Conservation (phyloP, 768 basidiomycete genomes). For the Phanerodontia chrysosporium region DNA sequence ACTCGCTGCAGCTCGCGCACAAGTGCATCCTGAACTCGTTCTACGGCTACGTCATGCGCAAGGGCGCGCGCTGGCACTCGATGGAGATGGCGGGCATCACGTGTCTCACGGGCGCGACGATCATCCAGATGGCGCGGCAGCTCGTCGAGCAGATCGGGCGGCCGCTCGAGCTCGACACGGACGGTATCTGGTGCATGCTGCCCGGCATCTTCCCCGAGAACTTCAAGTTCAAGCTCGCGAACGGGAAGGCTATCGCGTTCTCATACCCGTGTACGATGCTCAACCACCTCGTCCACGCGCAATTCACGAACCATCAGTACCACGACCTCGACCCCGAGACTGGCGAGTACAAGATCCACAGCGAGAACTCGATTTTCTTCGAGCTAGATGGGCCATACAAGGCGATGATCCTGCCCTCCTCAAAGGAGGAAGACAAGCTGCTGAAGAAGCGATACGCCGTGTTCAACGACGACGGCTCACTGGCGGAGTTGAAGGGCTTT, state of each 20-base stretch:
- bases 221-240: constrained; percentile 88
- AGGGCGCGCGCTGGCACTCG: constrained; percentile 98
- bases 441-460: constrained; percentile 99
- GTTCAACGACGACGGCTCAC: constrained; percentile 93
- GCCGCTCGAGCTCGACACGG: constrained; percentile 95
- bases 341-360: constrained; percentile 81
- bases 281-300: constrained; percentile 92
- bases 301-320: constrained; percentile 98
- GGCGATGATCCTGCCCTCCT: constrained; percentile 98
- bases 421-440: constrained; percentile 98
- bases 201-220: constrained; percentile 97
- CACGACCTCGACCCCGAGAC: constrained; percentile 85
- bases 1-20: constrained; percentile 97
- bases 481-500: constrained; percentile 99
- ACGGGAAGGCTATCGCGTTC: constrained; percentile 82
- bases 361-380: constrained; percentile 99
- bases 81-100: constrained; percentile 99
- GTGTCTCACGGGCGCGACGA: constrained; percentile 93
- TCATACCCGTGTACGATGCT: constrained; percentile 99
- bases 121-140: constrained; percentile 98
- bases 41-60: constrained; percentile 99
- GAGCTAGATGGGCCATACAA: constrained; percentile 98
- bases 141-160: constrained; percentile 97
- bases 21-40: constrained; percentile 99
- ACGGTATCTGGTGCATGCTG: constrained; percentile 99